Percentiles rank a stretch among this genome's conserved stretches.
Evolutionary conservation across 805 yeast genomes (phyloP).

Genomic region (Ogataea trehaloabstinens): DNA sequence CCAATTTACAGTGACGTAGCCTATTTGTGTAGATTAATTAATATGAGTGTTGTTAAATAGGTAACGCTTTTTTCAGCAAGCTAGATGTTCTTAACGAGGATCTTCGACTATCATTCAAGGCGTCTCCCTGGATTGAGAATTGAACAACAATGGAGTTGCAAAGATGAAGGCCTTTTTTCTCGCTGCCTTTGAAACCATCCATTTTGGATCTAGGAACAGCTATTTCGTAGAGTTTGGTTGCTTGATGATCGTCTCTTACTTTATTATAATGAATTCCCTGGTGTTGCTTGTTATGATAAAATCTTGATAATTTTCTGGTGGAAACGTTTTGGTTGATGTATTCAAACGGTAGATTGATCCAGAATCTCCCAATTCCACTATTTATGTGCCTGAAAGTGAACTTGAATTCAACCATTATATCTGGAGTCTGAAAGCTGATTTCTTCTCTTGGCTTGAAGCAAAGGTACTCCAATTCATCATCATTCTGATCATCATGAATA

Average conservation of each 20-base stretch:
- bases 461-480: not conserved
- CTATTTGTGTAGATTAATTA: not conserved
- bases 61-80: not conserved
- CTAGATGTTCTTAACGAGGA: not conserved
- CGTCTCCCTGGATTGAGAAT: conserved; percentile 3
- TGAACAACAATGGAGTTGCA: conserved; percentile 46
- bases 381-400: conserved; percentile 9
- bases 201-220: conserved; percentile 45
- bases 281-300: no score
- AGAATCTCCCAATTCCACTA: conserved; percentile 13
- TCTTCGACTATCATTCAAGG: not conserved
- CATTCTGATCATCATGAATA: not conserved
- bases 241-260: not conserved
- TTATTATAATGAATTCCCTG: no score
- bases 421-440: conserved; percentile 1
- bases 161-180: conserved; percentile 47
- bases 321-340: conserved; percentile 1
- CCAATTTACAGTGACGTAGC: not conserved
- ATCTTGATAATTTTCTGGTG: not conserved
- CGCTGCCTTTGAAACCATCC: conserved; percentile 68
- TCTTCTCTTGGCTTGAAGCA: conserved; percentile 1
- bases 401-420: conserved; percentile 12
- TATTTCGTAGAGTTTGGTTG: conserved; percentile 2
- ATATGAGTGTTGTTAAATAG: not conserved
- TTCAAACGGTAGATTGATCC: conserved; percentile 17